Evolutionary conservation across 768 basidiomycete genomes (phyloP).

Genomic region (Termitomyces sp.): DNA sequence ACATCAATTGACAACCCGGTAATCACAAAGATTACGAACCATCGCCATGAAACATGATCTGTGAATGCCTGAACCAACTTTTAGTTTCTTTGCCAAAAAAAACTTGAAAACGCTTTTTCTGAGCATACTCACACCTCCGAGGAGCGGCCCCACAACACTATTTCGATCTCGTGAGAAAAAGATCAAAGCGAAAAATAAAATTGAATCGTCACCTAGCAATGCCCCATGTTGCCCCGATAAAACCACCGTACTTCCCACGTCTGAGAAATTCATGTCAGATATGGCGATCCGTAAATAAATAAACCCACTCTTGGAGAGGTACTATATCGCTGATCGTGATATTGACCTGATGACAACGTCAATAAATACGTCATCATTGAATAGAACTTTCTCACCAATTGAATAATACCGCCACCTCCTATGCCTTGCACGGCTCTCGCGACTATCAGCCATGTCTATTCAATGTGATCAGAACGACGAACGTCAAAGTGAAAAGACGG

Average conservation of each 20-base stretch:
- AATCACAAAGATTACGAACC: conserved; percentile 32
- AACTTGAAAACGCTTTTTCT: background rate
- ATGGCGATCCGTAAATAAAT: conserved; percentile 15
- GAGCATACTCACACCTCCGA: conserved; percentile 62
- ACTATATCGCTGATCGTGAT: conserved; percentile 84
- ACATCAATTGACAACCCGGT: background rate
- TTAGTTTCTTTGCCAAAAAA: background rate
- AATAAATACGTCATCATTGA: background rate
- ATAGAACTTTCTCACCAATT: conserved; percentile 36
- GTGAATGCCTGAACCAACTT: conserved; percentile 47
- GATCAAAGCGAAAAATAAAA: background rate
- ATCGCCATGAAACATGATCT: conserved; percentile 75
- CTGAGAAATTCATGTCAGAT: conserved; percentile 23
- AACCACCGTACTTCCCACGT: conserved; percentile 74
- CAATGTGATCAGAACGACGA: background rate
- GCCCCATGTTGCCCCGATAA: conserved; percentile 79
- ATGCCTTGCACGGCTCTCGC: conserved; percentile 79
- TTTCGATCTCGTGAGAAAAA: conserved; percentile 1
- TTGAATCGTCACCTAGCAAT: conserved; percentile 33
- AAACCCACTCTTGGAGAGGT: conserved; percentile 62
- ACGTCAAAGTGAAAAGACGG: background rate
- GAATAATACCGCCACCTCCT: conserved; percentile 76
- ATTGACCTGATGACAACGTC: conserved; percentile 34
- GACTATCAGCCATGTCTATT: conserved; percentile 62
- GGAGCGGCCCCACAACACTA: conserved; percentile 68